These are phyloP conservation scores for Hanseniaspora valbyensis DNA, from an alignment of 805 yeast genomes.

Conservation along the genomic window DNA sequence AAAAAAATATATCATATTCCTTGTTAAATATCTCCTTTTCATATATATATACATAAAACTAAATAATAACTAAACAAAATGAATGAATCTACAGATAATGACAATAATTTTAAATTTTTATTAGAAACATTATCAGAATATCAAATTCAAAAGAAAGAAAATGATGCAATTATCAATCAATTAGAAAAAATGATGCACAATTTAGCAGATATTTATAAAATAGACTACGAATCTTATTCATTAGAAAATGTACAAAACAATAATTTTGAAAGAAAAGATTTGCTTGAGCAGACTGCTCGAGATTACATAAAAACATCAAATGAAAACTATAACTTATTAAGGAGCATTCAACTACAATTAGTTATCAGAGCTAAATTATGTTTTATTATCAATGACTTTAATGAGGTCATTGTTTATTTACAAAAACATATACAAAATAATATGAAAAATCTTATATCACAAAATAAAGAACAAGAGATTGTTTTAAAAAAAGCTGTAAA, in stretches of 20 bases:
- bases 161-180: neutral
- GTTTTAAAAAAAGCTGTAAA: neutral
- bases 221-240: neutral
- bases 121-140: neutral
- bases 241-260: neutral
- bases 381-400: conserved; percentile 1
- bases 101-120: neutral
- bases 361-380: neutral
- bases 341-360: conserved; percentile 1
- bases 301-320: neutral
- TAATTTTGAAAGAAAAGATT: neutral
- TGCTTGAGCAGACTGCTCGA: neutral
- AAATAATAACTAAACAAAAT: no score
- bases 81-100: no score
- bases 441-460: neutral
- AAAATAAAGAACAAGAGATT: neutral
- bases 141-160: neutral
- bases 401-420: neutral
- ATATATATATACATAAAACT: no score
- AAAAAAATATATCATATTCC: no score
- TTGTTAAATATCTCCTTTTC: no score
- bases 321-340: conserved; percentile 7
- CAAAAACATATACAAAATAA: neutral
- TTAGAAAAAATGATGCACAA: neutral
- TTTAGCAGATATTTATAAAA: neutral